Base-by-base conservation (phyloP, 257 asterid genomes). In the Leonotis leonurus region DNA sequence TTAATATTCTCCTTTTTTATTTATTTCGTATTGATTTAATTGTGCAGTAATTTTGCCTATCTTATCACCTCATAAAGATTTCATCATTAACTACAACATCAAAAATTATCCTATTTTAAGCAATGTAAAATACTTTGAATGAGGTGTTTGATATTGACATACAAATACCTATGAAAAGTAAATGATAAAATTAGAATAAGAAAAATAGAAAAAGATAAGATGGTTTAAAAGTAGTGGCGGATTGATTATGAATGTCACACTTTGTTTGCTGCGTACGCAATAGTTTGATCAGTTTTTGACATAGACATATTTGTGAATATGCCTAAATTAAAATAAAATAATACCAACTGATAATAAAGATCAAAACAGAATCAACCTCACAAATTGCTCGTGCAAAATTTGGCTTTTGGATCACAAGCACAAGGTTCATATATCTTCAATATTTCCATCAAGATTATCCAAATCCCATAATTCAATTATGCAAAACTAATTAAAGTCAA, bases 211-310 rank as follows among this genome's bases (percentile, higher is more conserved):
- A 35, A 21, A 46, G 71, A 66, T 66, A 66, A 56, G 74, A 56
- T 33, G 58, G 5, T 14, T 56, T 25, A 10, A 33, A 30, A 17
- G 56, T 41, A 8, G 30, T 10, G 43, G 70, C 13, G 21, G 58
- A 54, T 2, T 45, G 18, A 32, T 41, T 40, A 16, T 52, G 44
- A 51, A 49, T 26, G 59, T 62, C 41, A 27, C 6, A 44, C 18
- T 26, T 66, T 51, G 77, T 68, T 65, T 70, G 80, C 9, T 45
- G 62, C 45, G 46, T 65, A 75, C 70, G 57, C 46, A 53, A 64
- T 11, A 13, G 6, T 60, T 50, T n/a, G 12, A 8, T 14, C 11
- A 20, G 35, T 58, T 27, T 58, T 18, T 51, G 53, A 51, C 56
- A 33, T 49, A 5, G 41, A 62, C 64, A 64, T 69, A 51, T 5